phyloP scores from a whole-genome alignment of 768 basidiomycete species.

The Gymnopilus dilepis region DNA sequence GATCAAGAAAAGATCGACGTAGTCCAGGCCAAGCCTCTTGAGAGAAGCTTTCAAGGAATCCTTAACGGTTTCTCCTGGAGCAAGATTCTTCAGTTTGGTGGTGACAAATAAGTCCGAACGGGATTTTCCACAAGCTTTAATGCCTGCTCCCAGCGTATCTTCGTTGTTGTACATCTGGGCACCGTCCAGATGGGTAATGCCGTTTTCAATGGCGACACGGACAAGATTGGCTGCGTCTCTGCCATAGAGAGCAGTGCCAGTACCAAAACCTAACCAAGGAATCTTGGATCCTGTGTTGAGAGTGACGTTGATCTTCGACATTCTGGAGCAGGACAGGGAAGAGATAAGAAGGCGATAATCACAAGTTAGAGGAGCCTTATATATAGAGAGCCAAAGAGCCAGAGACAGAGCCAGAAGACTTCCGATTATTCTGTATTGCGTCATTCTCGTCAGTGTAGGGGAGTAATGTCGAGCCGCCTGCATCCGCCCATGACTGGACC shows the following conservation, averaged over 20 bases:
- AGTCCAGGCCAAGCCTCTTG: conserved; percentile 53
- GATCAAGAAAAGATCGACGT: conserved; percentile 69
- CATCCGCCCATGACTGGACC: neutral
- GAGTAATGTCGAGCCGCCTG: neutral
- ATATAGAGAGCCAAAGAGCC: conserved; percentile 11
- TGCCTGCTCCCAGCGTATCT: conserved; percentile 53
- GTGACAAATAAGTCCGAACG: conserved; percentile 66
- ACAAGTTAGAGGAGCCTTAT: conserved; percentile 11
- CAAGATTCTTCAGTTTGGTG: conserved; percentile 56
- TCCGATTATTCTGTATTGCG: conserved; percentile 9
- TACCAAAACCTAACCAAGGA: conserved; percentile 69
- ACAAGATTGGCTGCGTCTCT: conserved; percentile 49
- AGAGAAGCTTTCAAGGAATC: conserved; percentile 58
- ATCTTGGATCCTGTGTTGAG: conserved; percentile 60
- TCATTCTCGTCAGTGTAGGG: conserved; percentile 3
- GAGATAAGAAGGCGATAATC: conserved; percentile 16
- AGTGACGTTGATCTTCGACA: conserved; percentile 36
- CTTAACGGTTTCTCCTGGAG: conserved; percentile 50
- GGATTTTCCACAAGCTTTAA: conserved; percentile 53
- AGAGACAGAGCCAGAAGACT: conserved; percentile 5
- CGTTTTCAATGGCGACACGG: conserved; percentile 54
- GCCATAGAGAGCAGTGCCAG: conserved; percentile 56
- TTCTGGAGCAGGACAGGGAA: conserved; percentile 25
- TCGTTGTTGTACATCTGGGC: conserved; percentile 67
- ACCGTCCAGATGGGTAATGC: conserved; percentile 68